phyloP scores from a whole-genome alignment of 2,329 filamentous ascomycete genomes.

The Aureobasidium vineae region DNA sequence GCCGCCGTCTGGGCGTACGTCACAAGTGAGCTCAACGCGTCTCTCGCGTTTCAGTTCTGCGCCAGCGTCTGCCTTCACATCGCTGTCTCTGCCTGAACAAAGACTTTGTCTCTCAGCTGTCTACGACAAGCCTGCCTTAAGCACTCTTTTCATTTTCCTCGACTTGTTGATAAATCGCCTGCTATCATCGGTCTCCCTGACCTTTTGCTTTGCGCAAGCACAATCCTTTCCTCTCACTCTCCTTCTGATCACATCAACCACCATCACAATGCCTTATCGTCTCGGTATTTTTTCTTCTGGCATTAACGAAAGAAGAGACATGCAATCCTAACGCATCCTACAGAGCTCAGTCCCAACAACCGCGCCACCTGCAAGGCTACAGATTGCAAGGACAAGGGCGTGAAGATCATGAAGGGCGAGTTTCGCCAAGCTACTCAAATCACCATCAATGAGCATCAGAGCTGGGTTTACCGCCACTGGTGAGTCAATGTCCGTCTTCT shows the following conservation, averaged over 20 bases:
- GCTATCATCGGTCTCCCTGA: not conserved
- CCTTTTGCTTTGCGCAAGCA: not conserved
- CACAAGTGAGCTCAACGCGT: not conserved
- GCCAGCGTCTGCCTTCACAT: conserved; percentile 1
- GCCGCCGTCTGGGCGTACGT: not conserved
- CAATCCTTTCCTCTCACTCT: not conserved
- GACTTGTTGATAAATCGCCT: not conserved
- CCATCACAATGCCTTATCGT: conserved; percentile 19
- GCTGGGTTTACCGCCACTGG: conserved; percentile 86
- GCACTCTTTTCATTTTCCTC: not conserved
- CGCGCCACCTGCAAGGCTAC: conserved; percentile 72
- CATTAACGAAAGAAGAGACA: not conserved
- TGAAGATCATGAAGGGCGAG: conserved; percentile 77
- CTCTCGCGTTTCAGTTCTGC: conserved; percentile 13
- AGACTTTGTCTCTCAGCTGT: not conserved
- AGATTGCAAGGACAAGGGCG: conserved; percentile 65
- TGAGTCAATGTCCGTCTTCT: conserved; percentile 45
- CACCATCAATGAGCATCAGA: conserved; percentile 57
- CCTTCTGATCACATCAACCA: not conserved
- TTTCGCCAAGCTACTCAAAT: conserved; percentile 75
- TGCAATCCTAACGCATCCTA: not conserved
- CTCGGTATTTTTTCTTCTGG: not conserved
- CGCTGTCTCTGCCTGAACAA: not conserved
- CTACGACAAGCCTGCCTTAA: not conserved
- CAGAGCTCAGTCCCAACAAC: conserved; percentile 68